A percentile compares a stretch with the other conserved stretches of the same genome.
phyloP scores from a whole-genome alignment of 768 basidiomycete species.

The Amanita polypyramis region DNA sequence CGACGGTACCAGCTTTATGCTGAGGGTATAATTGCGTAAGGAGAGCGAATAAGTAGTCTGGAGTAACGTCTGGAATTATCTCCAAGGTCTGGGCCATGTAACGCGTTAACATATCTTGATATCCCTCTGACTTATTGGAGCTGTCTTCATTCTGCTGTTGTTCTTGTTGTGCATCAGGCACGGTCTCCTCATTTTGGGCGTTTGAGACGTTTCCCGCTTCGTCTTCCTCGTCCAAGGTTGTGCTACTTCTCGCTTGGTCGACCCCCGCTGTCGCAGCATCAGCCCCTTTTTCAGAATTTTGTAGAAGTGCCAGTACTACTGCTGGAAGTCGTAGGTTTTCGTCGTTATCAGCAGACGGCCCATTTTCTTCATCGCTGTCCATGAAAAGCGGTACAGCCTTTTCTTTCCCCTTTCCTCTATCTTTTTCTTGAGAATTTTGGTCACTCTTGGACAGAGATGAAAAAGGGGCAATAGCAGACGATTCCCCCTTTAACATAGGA shows the following conservation, averaged over 20 bases:
- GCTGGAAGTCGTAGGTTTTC: not conserved
- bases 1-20: conserved; percentile 29
- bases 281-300: not conserved
- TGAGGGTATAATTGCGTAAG: conserved; percentile 31
- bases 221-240: not conserved
- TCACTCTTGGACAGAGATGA: not conserved
- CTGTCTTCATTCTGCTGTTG: not conserved
- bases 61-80: conserved; percentile 61
- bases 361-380: not conserved
- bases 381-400: not conserved
- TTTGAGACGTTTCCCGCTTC: not conserved
- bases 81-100: conserved; percentile 45
- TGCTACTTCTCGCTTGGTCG: not conserved
- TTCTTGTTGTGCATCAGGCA: not conserved
- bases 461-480: not conserved
- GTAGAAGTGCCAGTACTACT: too few relatives aligned
- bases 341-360: not conserved
- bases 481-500: not conserved
- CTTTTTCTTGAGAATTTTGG: not conserved
- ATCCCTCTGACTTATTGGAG: not conserved
- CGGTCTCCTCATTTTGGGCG: not conserved
- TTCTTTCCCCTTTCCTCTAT: not conserved
- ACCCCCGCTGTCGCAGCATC: not conserved
- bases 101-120: not conserved
- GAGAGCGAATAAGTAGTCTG: conserved; percentile 39